A percentile compares a stretch with the other conserved stretches of the same genome.
Conservation (phyloP, 192 early-diverging fungal genomes). For the Lobulomyces angularis region DNA sequence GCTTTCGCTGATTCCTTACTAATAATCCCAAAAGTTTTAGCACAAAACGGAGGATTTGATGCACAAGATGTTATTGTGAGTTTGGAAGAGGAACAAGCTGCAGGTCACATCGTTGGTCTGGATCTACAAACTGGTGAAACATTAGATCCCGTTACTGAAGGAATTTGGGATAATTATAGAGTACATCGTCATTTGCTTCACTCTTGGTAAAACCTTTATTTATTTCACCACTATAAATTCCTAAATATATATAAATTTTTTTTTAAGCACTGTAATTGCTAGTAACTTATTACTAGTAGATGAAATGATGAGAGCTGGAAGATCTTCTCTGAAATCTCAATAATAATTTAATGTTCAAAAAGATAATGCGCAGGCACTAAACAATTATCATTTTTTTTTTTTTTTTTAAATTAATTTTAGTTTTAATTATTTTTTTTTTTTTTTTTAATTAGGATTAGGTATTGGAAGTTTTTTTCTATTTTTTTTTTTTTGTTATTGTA, state of each 20-base stretch:
- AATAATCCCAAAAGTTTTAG: conserved; percentile 92
- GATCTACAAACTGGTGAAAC: conserved; percentile 91
- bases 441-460: too few species aligned
- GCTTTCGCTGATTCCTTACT: conserved; percentile 94
- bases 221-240: conserved; percentile 2
- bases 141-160: conserved; percentile 79
- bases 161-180: conserved; percentile 98
- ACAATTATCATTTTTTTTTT: conserved; percentile 1
- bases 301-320: conserved; percentile 85
- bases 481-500: too few species aligned
- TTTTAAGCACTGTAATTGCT: conserved; percentile 78
- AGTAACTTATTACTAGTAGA: conserved; percentile 95
- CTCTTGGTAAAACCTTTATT: conserved; percentile 51
- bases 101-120: conserved; percentile 83
- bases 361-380: background rate
- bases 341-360: background rate
- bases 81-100: conserved; percentile 77
- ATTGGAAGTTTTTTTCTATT: too few species aligned
- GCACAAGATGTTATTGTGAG: conserved; percentile 89
- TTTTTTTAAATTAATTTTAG: background rate
- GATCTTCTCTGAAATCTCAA: conserved; percentile 28
- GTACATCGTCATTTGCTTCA: conserved; percentile 92
- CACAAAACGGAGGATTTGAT: conserved; percentile 91
- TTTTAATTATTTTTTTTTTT: background rate
- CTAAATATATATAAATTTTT: background rate